Evolutionary conservation across 2,329 filamentous ascomycete species (phyloP).

Genomic region (Ophiostoma australiae): DNA sequence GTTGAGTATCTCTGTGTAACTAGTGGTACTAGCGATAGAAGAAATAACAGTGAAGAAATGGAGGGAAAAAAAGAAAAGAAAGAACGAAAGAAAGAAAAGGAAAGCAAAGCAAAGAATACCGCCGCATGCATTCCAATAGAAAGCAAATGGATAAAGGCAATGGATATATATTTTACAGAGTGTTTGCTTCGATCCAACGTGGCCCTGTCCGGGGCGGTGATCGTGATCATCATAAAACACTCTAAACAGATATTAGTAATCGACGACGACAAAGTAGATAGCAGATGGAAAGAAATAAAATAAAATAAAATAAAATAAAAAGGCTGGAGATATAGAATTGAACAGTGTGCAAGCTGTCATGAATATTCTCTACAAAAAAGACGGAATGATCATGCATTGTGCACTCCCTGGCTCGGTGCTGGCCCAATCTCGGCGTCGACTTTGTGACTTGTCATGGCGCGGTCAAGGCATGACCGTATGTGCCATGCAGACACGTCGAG

Average conservation of each 20-base stretch:
- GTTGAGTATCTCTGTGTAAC: neutral
- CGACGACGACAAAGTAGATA: neutral
- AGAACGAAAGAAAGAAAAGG: neutral
- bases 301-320: too few relatives aligned
- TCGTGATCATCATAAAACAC: neutral
- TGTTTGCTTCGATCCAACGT: neutral
- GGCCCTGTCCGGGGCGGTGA: slow-evolving; percentile 4
- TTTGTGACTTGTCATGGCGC: neutral
- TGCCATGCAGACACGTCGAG: too few relatives aligned
- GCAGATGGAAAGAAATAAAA: neutral
- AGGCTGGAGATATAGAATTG: too few relatives aligned
- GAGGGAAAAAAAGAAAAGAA: too few relatives aligned
- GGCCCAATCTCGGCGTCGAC: neutral
- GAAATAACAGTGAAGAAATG: too few relatives aligned
- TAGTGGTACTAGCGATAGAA: neutral
- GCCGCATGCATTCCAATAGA: neutral
- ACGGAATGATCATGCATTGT: too few relatives aligned
- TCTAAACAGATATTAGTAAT: neutral
- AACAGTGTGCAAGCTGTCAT: too few relatives aligned
- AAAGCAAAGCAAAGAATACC: neutral
- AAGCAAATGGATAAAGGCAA: neutral
- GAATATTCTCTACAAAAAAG: too few relatives aligned
- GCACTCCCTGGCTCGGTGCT: too few relatives aligned
- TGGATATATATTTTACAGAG: neutral
- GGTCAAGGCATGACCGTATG: neutral